Conservation (phyloP, 1,284 basidiomycete genomes). For the Pyrrhoderma lamaoense region DNA sequence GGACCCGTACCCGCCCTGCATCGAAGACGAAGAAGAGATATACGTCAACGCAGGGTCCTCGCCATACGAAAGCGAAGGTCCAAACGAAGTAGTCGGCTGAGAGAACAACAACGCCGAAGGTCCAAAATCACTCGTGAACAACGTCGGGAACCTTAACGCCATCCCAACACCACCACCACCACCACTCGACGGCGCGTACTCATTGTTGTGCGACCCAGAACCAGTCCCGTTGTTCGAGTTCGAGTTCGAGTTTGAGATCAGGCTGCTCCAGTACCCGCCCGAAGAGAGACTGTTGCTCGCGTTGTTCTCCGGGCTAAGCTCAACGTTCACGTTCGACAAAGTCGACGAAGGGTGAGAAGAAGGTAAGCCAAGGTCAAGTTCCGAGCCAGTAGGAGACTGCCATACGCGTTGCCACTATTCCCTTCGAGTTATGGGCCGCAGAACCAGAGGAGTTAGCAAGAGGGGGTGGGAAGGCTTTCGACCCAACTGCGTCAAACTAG, state of each 20-base stretch:
- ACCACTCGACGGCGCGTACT: not conserved
- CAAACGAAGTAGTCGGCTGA: conserved; percentile 43
- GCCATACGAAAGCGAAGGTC: conserved; percentile 64
- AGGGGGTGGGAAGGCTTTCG: no score
- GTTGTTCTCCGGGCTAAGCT: not conserved
- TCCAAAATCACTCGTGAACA: conserved; percentile 67
- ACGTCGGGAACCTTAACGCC: conserved; percentile 54
- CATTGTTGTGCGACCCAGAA: not conserved
- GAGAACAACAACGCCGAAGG: conserved; percentile 68
- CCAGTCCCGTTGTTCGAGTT: not conserved
- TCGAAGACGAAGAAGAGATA: no score
- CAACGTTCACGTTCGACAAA: no score
- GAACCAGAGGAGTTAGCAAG: no score
- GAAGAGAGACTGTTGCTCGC: conserved; percentile 3
- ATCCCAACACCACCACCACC: conserved; percentile 23
- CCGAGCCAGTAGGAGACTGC: no score
- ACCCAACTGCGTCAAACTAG: conserved; percentile 11
- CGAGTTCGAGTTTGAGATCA: not conserved
- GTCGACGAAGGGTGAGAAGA: no score
- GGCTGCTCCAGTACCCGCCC: not conserved
- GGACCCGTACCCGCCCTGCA: conserved; percentile 11
- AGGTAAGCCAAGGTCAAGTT: no score
- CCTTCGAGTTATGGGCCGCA: no score
- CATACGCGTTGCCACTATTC: no score
- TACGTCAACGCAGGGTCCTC: conserved; percentile 47